Evolutionary conservation across 2,329 filamentous ascomycete genomes (phyloP).

Genomic region (Fusarium acutatum): DNA sequence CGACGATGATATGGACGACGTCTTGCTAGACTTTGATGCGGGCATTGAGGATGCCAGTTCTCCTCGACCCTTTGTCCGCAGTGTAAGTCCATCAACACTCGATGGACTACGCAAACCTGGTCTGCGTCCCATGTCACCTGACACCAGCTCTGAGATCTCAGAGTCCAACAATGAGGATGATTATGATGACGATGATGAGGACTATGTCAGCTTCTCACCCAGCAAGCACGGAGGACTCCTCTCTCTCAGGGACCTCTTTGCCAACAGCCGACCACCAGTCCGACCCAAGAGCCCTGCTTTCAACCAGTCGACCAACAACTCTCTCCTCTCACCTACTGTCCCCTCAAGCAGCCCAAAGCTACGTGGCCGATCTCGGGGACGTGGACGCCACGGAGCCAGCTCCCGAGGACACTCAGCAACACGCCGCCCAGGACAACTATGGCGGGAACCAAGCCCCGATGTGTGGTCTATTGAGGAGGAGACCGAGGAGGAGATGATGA

Average conservation of each 20-base stretch:
- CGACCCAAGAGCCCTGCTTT: constrained; percentile 46
- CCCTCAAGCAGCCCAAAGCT: constrained; percentile 39
- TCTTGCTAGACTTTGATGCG: constrained; percentile 63
- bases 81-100: constrained; percentile 65
- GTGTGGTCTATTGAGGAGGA: constrained; percentile 70
- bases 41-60: constrained; percentile 63
- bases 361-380: constrained; percentile 43
- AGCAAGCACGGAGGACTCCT: constrained; percentile 50
- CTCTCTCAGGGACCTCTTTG: constrained; percentile 54
- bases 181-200: constrained; percentile 58
- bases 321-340: constrained; percentile 40
- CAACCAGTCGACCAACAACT: constrained; percentile 42
- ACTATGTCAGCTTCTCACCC: constrained; percentile 60
- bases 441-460: constrained; percentile 67
- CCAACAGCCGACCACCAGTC: constrained; percentile 46
- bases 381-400: constrained; percentile 42
- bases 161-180: constrained; percentile 58
- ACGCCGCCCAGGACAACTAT: constrained; percentile 54
- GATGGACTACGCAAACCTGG: constrained; percentile 58
- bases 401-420: constrained; percentile 42
- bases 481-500: constrained; percentile 61
- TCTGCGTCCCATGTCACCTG: constrained; percentile 39
- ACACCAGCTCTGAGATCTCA: constrained; percentile 49
- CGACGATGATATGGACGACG: constrained; percentile 52
- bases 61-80: constrained; percentile 58